phyloP scores from a whole-genome alignment of 2,329 filamentous ascomycete species.

The Xylaria hypoxylon region DNA sequence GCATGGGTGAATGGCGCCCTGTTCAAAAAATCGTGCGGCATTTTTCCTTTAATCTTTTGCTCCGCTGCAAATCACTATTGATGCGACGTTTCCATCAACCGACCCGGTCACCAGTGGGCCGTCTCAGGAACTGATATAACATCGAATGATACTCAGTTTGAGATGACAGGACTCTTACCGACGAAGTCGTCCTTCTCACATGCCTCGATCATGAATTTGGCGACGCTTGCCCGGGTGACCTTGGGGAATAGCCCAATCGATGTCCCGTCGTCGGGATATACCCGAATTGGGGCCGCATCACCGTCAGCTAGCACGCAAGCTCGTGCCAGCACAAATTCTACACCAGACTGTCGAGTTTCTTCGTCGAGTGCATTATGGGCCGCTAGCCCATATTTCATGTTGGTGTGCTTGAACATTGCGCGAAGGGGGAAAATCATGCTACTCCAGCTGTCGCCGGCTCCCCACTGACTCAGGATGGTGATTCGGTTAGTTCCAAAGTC shows the following conservation, averaged over 20 bases:
- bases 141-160: constrained; percentile 50
- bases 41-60: not conserved
- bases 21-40: not conserved
- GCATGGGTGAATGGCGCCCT: not conserved
- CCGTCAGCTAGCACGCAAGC: constrained; percentile 58
- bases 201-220: constrained; percentile 59
- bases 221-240: constrained; percentile 56
- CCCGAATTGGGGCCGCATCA: constrained; percentile 52
- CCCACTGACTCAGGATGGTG: constrained; percentile 63
- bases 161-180: constrained; percentile 59
- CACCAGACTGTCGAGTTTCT: constrained; percentile 52
- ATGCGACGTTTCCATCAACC: not conserved
- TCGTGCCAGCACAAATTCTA: constrained; percentile 59
- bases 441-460: constrained; percentile 58
- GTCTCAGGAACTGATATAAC: not conserved
- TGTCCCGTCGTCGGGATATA: constrained; percentile 57
- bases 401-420: constrained; percentile 58
- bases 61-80: not conserved
- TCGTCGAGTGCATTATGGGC: constrained; percentile 62
- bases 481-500: constrained; percentile 55
- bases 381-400: constrained; percentile 59
- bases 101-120: too few species aligned
- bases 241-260: constrained; percentile 56
- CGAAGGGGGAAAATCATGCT: constrained; percentile 58
- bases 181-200: constrained; percentile 57